A percentile compares a stretch with the other conserved stretches of the same genome.
Evolutionary conservation across 2,329 filamentous ascomycete genomes (phyloP).

Genomic region (Ciborinia camelliae): DNA sequence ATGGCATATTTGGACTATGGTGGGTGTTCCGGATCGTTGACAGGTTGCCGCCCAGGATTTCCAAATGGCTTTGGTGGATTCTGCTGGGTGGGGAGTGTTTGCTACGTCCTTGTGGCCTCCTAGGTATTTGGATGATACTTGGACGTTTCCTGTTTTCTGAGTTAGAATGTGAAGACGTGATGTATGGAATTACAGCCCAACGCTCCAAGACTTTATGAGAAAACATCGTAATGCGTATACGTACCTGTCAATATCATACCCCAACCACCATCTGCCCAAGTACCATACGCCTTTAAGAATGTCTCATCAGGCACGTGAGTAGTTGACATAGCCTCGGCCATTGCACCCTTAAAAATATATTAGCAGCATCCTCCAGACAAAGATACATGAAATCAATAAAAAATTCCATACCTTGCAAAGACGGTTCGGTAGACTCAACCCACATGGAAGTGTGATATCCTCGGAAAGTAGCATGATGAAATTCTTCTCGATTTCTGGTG

Average conservation of each 20-base stretch:
- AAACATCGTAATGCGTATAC: neutral
- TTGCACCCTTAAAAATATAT: neutral
- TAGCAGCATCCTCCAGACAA: neutral
- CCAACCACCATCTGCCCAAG: conserved; percentile 54
- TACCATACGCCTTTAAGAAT: conserved; percentile 46
- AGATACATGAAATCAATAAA: neutral
- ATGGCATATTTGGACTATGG: conserved; percentile 47
- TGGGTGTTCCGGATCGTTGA: conserved; percentile 39
- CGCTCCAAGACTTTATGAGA: too few relatives aligned
- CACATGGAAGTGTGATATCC: conserved; percentile 43
- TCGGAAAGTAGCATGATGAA: conserved; percentile 24
- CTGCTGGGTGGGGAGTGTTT: conserved; percentile 31
- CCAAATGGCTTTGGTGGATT: conserved; percentile 39
- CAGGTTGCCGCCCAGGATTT: conserved; percentile 39
- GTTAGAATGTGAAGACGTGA: neutral
- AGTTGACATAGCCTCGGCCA: conserved; percentile 42
- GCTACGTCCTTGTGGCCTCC: neutral
- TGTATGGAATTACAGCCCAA: too few relatives aligned
- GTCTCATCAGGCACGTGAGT: conserved; percentile 44
- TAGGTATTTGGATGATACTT: conserved; percentile 12
- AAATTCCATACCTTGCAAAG: conserved; percentile 41
- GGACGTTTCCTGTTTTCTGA: neutral
- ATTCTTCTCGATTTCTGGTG: neutral
- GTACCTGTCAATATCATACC: conserved; percentile 49
- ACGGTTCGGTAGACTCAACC: conserved; percentile 54